These are phyloP conservation scores for Chlamydomonas schloesseri DNA, from an alignment of 139 green algal species.

Conservation along the genomic window DNA sequence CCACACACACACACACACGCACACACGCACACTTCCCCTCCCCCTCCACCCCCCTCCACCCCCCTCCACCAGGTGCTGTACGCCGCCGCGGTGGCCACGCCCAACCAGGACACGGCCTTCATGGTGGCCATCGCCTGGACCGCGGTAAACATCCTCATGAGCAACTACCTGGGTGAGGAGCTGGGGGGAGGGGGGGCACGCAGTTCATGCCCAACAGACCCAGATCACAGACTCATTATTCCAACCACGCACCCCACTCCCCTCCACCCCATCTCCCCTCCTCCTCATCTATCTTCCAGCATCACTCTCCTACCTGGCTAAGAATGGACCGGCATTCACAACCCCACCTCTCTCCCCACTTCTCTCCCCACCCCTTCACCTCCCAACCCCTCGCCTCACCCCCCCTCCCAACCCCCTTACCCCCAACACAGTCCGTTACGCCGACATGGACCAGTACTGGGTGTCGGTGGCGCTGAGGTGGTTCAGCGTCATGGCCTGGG, in stretches of 20 bases:
- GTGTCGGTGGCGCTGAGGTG: constrained; percentile 1
- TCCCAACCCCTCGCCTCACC: not conserved
- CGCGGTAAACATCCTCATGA: constrained; percentile 73
- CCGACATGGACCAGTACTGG: constrained; percentile 32
- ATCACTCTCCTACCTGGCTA: not conserved
- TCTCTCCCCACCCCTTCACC: not conserved
- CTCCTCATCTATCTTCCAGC: too few relatives aligned
- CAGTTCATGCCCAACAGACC: too few relatives aligned
- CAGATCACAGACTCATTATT: too few relatives aligned
- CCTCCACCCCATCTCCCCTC: too few relatives aligned
- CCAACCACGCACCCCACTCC: too few relatives aligned
- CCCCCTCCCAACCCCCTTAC: not conserved
- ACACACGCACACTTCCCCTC: too few relatives aligned
- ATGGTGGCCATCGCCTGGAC: constrained; percentile 79
- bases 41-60: too few relatives aligned
- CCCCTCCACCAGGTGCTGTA: constrained; percentile 56
- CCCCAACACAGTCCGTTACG: constrained; percentile 31
- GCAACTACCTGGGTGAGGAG: constrained; percentile 65
- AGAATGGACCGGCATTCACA: not conserved
- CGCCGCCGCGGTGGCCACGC: constrained; percentile 53
- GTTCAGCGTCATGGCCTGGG: constrained; percentile 34
- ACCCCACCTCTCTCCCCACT: not conserved
- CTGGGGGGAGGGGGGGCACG: too few relatives aligned
- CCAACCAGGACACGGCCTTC: constrained; percentile 75
- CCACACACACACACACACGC: too few relatives aligned